phyloP scores from a whole-genome alignment of 305 asterid genomes.

The Solanum hybrid region DNA sequence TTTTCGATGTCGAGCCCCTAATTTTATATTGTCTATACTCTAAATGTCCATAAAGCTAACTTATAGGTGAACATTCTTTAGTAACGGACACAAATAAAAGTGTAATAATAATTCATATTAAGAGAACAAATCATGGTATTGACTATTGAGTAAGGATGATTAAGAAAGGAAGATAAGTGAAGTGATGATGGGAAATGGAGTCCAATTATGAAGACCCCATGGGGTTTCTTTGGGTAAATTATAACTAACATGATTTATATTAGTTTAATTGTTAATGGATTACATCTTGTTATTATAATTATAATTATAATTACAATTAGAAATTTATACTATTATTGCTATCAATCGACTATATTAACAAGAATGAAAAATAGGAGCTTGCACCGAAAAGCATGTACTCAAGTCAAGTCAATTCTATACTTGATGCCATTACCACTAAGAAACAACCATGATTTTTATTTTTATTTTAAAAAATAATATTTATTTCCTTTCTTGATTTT shows the following conservation, averaged over 20 bases:
- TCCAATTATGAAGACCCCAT: constrained; percentile 2
- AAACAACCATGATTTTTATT: background rate
- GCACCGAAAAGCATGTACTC: constrained; percentile 10
- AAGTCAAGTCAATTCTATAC: background rate
- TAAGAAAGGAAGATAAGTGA: background rate
- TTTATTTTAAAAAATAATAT: background rate
- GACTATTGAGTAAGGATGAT: background rate
- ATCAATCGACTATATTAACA: background rate
- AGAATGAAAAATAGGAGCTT: background rate
- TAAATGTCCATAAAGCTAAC: background rate
- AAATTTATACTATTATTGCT: background rate
- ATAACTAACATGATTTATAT: background rate
- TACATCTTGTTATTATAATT: background rate
- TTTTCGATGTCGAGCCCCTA: background rate
- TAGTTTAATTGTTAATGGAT: background rate
- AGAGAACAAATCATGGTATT: background rate
- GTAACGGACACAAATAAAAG: background rate
- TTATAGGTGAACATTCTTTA: background rate
- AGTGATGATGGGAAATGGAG: constrained; percentile 3
- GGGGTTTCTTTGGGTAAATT: constrained; percentile 4
- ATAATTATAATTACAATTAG: background rate
- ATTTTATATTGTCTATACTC: background rate
- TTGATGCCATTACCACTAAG: background rate
- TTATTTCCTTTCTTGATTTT: background rate
- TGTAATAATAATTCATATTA: background rate